Base-by-base conservation (phyloP, 2,329 filamentous ascomycete genomes). In the Plenodomus biglobosus region DNA sequence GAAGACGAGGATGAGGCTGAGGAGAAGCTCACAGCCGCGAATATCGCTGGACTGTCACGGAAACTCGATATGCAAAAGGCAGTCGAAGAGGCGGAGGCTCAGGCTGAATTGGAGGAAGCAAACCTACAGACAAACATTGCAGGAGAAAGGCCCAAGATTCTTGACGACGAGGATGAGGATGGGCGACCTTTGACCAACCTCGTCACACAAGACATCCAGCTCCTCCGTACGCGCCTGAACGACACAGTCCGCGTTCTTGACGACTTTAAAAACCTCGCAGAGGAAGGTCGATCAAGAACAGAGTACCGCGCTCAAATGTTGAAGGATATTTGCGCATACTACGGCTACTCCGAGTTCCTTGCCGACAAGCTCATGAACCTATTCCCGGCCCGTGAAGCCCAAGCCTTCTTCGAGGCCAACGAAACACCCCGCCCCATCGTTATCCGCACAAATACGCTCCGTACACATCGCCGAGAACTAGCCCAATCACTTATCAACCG, bases 341-440 rank as follows among this genome's bases (percentile, higher is more conserved):
- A 99, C 70, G 92, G 92, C 51, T 99, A 99, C 78, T 95, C 89
- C 3, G 84, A 87, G 32, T 97, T 87, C 75, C 81, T 99, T n/a
- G 94, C 92, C 3, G 90, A 96, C 74, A 99, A 97, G 79, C 85
- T 99, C 15, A 91, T 92, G 76, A 86, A 87, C 66, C 84, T 99
- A 6, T 97, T 99, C 76, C 85, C 91, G 1, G 90, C 94, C 0
- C 86, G 87, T 62, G 94, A 99, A 76, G 94, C 94, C 0, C 95
- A 97, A 62, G 92, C 92, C 45, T 99, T 99, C 76, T 97, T 99
- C 76, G 94, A 99, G 76, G 92, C 92, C 64, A 99, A 99, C 84
- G 94, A 99, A 76, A 91, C 89, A 21, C 85, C 91, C 13, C 85
- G 94, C 42, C 94, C 94, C 3, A 86, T 99, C 49, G 94, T 99